Base-by-base conservation (phyloP, 1,284 basidiomycete species). In the Malassezia equina region DNA sequence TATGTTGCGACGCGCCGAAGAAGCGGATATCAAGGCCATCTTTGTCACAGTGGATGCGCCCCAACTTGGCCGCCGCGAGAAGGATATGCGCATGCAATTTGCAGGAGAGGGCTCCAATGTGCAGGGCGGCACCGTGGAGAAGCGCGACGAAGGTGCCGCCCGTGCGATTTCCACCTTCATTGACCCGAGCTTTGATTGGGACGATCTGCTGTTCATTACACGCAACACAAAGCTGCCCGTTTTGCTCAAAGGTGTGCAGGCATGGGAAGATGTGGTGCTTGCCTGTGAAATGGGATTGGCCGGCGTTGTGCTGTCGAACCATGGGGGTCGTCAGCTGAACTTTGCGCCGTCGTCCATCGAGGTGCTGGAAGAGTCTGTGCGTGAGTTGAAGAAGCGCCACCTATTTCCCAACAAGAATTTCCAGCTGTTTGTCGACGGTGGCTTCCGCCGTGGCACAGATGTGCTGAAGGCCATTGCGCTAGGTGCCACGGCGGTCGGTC, bases 31-130 rank as follows among this genome's bases (percentile, higher is more conserved):
- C 75, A 72, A 76, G 56, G 89, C 88, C 1, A 86, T 95, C 51
- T 88, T 89, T 75, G 77, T 94, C 41, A 94, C 90, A 0, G 90
- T 91, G 3, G 90, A 94, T 76, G 88, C 89, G 7, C 80, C 88
- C 4, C 83, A 88, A 7, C 81, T 86, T 7, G 86, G 89, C 12
- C 90, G 90, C 69, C 80, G 90, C 34, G 90, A 94, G 75, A 76
- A 82, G 42, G 90, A 94, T 65, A 73, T 79, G 66, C 67, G 79
- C 7, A 58, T 67, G 7, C 55, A 57, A 41, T 57, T 57, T 47
- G 45, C 39, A n/a, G 50, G 51, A 23, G 76, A 77, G 55, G 73
- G 73, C 13, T 72, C 76, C 25, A 64, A 68, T 21, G 69, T 72
- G 33, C 74, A 76, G 31, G 74, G 69, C 21, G 76, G 75, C 23